Evolutionary conservation across 495 filamentous ascomycete species (phyloP), one percentile per base, ranked within the genome.

Genomic region (Penicillium coprophilum): DNA sequence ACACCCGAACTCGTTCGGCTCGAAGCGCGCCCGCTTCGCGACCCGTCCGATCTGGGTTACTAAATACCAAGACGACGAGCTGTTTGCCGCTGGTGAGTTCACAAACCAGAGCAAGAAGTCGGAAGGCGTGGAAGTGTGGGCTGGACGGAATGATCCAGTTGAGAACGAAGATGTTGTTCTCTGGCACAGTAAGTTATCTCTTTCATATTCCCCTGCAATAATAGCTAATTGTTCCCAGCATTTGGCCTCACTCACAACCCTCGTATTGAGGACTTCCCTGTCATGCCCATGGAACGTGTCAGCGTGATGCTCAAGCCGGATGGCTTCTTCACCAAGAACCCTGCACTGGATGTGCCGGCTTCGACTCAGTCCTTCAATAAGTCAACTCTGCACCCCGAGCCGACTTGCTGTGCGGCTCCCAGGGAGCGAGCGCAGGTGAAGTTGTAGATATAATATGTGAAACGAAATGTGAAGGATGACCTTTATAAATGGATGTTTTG

Each of bases 11-110:
- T 85, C 80, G 55, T 91, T 84, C 73, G 84, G 94, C 67, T 71
- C 78, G 56, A 84, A 81, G 63, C 84, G 92, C 7, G 90, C 90
- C 23, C 88, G 90, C 69, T 97, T 93, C 62, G 88, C 88, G 0
- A 88, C 90, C 57, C 85, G 87, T 53, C 86, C 88, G 43, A 78
- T 97, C 55, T 97, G 92, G 77, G 86, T 95, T 1, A 92, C 89
- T 1, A 81, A 81, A 31, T 89, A 96, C 68, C 78, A 74, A 23
- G 92, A 96, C 48, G 84, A 79, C 15, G 92, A 97, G 76, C 73
- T 96, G 9, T 96, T 82, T 65, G 85, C 92, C 0, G 90, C 84
- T 0, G 92, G 92, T 1, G 82, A 87, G 63, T 96, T 92, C 70
- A 96, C 92, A 2, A 96, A 95, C 67, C 92, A 96, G 74, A 86